A percentile compares a stretch with the other conserved stretches of the same genome.
Evolutionary conservation across 495 filamentous ascomycete genomes (phyloP).

Genomic region (Tuber magnatum): DNA sequence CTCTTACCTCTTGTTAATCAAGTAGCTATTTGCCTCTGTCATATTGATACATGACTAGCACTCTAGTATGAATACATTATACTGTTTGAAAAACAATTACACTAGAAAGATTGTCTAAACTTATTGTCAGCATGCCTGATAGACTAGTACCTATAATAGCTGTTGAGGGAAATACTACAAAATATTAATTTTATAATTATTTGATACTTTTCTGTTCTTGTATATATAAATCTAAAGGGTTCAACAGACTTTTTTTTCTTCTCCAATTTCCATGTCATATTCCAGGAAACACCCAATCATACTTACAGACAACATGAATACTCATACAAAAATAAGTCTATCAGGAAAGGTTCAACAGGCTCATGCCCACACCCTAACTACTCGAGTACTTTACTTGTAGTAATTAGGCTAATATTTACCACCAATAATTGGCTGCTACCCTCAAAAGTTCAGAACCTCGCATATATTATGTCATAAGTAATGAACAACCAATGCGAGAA

Average conservation of each 20-base stretch:
- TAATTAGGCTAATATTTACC: too few species aligned
- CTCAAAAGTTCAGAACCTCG: too few species aligned
- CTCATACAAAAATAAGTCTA: not conserved
- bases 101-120: not conserved
- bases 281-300: not conserved
- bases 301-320: not conserved
- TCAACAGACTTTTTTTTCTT: not conserved
- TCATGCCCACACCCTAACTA: not conserved
- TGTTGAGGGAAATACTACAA: not conserved
- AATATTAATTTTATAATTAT: not conserved
- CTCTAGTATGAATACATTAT: too few species aligned
- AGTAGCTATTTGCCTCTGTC: too few species aligned
- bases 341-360: not conserved
- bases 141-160: not conserved
- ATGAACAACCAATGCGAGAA: too few species aligned
- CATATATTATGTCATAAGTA: too few species aligned
- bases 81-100: too few species aligned
- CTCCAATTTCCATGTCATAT: not conserved
- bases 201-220: not conserved
- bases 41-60: too few species aligned
- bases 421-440: too few species aligned
- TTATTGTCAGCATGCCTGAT: not conserved
- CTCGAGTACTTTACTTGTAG: too few species aligned
- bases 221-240: not conserved
- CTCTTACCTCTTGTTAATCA: too few species aligned